These are phyloP conservation scores for Delphinella strobiligena DNA, from an alignment of 2,329 filamentous ascomycete genomes.

Conservation along the genomic window DNA sequence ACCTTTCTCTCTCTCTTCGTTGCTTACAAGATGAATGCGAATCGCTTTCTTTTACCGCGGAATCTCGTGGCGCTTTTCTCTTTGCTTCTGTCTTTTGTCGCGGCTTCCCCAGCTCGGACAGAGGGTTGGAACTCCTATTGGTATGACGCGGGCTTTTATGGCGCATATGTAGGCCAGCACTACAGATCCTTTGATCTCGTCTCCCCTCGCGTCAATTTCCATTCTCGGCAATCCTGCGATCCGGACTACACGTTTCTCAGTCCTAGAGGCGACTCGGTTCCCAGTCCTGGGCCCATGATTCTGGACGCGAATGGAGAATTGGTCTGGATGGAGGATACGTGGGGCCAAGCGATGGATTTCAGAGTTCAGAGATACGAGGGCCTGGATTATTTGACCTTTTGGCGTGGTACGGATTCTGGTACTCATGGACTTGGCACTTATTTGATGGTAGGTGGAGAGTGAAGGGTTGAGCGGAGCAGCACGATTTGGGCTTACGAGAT, in stretches of 20 bases:
- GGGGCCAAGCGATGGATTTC: conserved; percentile 18
- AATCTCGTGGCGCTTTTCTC: too few species aligned
- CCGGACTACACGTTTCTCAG: conserved; percentile 18
- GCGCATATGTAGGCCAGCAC: conserved; percentile 15
- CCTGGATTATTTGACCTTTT: conserved; percentile 26
- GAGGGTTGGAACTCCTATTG: background rate
- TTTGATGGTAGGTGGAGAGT: conserved; percentile 18
- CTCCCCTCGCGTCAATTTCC: conserved; percentile 11
- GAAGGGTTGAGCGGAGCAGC: too few species aligned
- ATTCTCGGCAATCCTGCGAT: conserved; percentile 12
- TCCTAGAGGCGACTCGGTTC: conserved; percentile 18
- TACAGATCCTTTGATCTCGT: conserved; percentile 17
- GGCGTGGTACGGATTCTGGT: conserved; percentile 23
- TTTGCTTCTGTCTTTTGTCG: background rate
- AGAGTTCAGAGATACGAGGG: conserved; percentile 23
- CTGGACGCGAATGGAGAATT: conserved; percentile 20
- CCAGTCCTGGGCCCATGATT: conserved; percentile 22
- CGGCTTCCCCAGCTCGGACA: background rate
- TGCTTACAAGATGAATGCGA: too few species aligned
- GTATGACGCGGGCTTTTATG: conserved; percentile 10
- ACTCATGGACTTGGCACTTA: conserved; percentile 9
- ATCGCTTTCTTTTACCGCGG: too few species aligned
- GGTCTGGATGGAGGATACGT: conserved; percentile 22
- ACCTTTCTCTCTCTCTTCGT: too few species aligned
- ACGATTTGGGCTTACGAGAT: conserved; percentile 3